Evolutionary conservation across 768 basidiomycete species (phyloP).

Genomic region (Trametes villosa): DNA sequence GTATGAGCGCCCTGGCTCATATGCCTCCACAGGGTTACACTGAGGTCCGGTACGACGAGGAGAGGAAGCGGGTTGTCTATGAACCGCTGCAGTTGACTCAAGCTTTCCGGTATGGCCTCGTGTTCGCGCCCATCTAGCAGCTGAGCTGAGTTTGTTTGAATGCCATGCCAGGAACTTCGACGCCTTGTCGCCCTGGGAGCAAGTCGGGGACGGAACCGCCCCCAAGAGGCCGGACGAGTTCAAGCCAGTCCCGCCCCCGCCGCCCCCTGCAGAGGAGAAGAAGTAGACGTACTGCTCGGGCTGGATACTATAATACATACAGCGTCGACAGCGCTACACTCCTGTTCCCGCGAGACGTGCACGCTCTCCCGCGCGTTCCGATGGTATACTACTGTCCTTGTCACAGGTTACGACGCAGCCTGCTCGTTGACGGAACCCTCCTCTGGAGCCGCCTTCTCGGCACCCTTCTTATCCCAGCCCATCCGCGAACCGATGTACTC

Average conservation of each 20-base stretch:
- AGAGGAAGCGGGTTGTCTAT: slow-evolving; percentile 95
- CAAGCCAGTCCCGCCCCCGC: slow-evolving; percentile 76
- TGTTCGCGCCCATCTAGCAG: not conserved
- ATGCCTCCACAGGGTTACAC: slow-evolving; percentile 81
- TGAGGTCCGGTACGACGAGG: slow-evolving; percentile 97
- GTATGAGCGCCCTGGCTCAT: not conserved
- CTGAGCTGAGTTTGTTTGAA: slow-evolving; percentile 5
- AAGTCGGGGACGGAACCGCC: slow-evolving; percentile 72
- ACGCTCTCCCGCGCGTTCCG: not conserved
- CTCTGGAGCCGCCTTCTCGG: slow-evolving; percentile 13
- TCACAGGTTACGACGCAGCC: slow-evolving; percentile 8
- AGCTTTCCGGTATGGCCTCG: slow-evolving; percentile 80
- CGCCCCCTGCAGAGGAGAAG: slow-evolving; percentile 79
- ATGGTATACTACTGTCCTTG: slow-evolving; percentile 11
- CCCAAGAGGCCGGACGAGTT: slow-evolving; percentile 67
- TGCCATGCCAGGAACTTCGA: slow-evolving; percentile 80
- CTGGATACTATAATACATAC: slow-evolving; percentile 18
- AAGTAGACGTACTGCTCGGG: slow-evolving; percentile 52
- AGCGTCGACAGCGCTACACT: not conserved
- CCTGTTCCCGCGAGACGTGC: slow-evolving; percentile 3
- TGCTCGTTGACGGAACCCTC: slow-evolving; percentile 20
- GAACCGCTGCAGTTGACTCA: slow-evolving; percentile 98
- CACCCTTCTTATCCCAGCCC: slow-evolving; percentile 63
- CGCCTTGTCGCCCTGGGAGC: slow-evolving; percentile 93
- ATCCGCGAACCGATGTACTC: slow-evolving; percentile 87